phyloP scores from a whole-genome alignment of 2,329 filamentous ascomycete genomes.

The Diaporthe longicolla region DNA sequence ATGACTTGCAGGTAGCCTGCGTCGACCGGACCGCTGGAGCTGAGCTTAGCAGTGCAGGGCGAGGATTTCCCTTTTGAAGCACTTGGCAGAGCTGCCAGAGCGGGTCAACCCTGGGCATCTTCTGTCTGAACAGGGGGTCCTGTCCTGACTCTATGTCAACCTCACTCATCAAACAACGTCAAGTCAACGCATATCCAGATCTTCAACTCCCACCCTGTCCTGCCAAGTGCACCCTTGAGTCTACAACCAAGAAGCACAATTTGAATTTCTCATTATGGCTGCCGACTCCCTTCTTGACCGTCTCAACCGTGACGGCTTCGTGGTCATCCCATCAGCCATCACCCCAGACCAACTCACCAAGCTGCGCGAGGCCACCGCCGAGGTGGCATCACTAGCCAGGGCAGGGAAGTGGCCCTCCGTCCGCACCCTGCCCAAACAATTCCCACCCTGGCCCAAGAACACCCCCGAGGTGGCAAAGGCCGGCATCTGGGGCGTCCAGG shows the following conservation, averaged over 20 bases:
- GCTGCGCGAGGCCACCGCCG: conserved; percentile 72
- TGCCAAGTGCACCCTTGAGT: background rate
- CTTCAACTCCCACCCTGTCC: background rate
- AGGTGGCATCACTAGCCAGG: conserved; percentile 73
- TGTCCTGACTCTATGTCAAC: conserved; percentile 37
- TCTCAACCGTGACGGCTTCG: conserved; percentile 63
- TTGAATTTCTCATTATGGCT: conserved; percentile 23
- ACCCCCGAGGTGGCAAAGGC: conserved; percentile 52
- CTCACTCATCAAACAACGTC: conserved; percentile 14
- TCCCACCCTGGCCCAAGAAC: conserved; percentile 79
- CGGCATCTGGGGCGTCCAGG: conserved; percentile 79
- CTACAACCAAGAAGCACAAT: background rate
- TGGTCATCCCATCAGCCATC: conserved; percentile 78
- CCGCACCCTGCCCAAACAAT: conserved; percentile 89
- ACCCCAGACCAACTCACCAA: conserved; percentile 65
- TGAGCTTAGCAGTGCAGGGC: background rate
- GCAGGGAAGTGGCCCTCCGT: conserved; percentile 84
- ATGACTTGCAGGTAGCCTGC: background rate
- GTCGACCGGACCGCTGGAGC: background rate
- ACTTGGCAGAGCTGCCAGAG: background rate
- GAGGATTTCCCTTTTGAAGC: background rate
- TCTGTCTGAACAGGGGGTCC: background rate
- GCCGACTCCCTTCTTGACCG: conserved; percentile 39
- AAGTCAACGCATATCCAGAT: background rate
- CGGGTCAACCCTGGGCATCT: background rate